Conservation (phyloP, 148 eudicot genomes). For the Rhododendron simsii region DNA sequence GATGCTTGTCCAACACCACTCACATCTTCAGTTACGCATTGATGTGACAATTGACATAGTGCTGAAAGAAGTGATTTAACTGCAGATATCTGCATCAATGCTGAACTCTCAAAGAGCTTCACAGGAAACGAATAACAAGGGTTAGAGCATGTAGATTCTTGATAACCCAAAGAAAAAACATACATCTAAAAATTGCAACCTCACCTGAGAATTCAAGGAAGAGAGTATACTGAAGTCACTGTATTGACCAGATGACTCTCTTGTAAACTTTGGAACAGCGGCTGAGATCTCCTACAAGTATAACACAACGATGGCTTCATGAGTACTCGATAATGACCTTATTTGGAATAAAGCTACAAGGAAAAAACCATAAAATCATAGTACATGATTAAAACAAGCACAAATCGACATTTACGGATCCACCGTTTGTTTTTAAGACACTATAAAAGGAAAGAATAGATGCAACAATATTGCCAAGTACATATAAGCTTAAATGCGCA, state of each 20-base stretch:
- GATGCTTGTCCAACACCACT: conserved; percentile 57
- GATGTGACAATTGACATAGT: conserved; percentile 83
- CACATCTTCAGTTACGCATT: conserved; percentile 57
- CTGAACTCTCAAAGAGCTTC: conserved; percentile 94
- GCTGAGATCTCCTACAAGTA: conserved; percentile 72
- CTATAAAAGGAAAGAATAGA: background rate
- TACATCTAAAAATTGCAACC: background rate
- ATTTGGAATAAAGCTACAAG: background rate
- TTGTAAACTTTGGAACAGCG: conserved; percentile 62
- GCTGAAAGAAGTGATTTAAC: conserved; percentile 95
- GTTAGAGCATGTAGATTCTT: conserved; percentile 17
- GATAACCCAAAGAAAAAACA: background rate
- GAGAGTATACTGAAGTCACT: conserved; percentile 91
- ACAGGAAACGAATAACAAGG: conserved; percentile 16
- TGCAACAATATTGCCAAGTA: background rate
- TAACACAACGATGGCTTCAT: background rate
- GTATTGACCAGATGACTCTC: conserved; percentile 85
- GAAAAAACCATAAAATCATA: background rate
- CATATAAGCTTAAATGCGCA: background rate
- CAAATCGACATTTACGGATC: background rate
- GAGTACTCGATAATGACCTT: background rate
- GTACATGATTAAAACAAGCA: background rate
- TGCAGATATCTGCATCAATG: conserved; percentile 82
- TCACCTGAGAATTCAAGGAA: conserved; percentile 89
- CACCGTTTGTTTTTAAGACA: background rate